Evolutionary conservation across 192 early-diverging fungal genomes (phyloP), one percentile per base, ranked within the genome.

Genomic region (Neocallimastix lanati): DNA sequence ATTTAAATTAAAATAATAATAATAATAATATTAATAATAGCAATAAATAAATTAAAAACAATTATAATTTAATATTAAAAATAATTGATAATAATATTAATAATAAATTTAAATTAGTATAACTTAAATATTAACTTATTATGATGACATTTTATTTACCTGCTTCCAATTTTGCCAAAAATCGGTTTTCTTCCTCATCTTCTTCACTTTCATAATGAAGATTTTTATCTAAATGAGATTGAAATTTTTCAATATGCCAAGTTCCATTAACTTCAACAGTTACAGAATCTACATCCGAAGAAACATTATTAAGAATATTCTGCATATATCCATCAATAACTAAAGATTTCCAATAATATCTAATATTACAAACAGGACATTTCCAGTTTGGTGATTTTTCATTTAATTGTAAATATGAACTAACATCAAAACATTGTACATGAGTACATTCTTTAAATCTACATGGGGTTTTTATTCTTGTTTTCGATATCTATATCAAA

Each of bases 351-450:
- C 86, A 87, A 29, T 80, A 79, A 50, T 89, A 86, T 21, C 78
- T 76, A 28, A 81, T 40, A 76, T 84, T 85, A 80, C 94, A 96
- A 0, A 96, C 89, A 0, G 93, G 93, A 58, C 94, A 96, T 77
- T 85, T 88, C 90, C 91, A 93, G 12, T 87, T 88, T 0, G 89
- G 88, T 2, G 86, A 85, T 76, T 88, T 88, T 77, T 90, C 88
- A 76, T 93, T 93, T 81, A 96, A 86, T 76, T 88, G 83, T 58
- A 96, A 84, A 80, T 92, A 94, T 2, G 88, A 90, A 12, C 85
- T 87, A 18, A 85, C 87, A 79, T 96, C 94, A 84, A 94, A 96
- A 82, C 94, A 96, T 82, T 96, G 93, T n/a, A 92, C 77, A 81
- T 96, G 94, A 38, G 88, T 80, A 80, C 94, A 96, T 13, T 83